A percentile compares a stretch with the other conserved stretches of the same genome.
These are phyloP conservation scores for Ceriops tagal DNA, from an alignment of 345 rosid genomes.

Conservation along the genomic window DNA sequence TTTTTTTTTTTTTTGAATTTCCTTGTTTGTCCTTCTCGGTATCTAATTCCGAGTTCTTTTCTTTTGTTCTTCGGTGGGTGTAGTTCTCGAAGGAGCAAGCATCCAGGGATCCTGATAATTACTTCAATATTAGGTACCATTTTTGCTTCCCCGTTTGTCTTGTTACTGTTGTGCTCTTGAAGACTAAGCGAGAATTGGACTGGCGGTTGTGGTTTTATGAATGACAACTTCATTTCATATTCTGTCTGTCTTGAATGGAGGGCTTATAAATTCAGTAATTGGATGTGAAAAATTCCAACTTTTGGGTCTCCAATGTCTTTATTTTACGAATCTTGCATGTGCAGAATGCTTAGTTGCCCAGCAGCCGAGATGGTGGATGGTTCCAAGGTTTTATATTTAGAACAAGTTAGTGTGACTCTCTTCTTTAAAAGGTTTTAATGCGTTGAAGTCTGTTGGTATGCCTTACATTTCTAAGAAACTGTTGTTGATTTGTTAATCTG, in stretches of 20 bases:
- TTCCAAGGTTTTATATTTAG: conserved; percentile 68
- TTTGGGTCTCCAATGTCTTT: neutral
- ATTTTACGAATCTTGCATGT: neutral
- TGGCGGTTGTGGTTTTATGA: neutral
- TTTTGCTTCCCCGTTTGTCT: neutral
- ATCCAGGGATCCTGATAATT: conserved; percentile 77
- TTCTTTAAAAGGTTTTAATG: neutral
- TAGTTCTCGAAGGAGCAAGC: conserved; percentile 90
- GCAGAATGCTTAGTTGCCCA: conserved; percentile 74
- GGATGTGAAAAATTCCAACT: neutral
- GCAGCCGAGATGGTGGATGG: conserved; percentile 95
- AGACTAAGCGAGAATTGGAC: neutral
- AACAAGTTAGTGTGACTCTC: conserved; percentile 48
- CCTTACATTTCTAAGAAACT: neutral
- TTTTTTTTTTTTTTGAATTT: neutral
- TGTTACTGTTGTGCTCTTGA: neutral
- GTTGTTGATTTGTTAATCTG: neutral
- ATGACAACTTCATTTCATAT: no score
- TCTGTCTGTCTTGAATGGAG: no score
- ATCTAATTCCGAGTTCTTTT: neutral
- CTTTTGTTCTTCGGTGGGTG: conserved; percentile 1
- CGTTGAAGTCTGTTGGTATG: neutral
- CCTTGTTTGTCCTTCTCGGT: neutral
- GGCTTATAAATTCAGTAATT: neutral
- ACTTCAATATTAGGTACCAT: conserved; percentile 42